Conservation (phyloP, 2,329 filamentous ascomycete genomes). For the Cercospora beticola region DNA sequence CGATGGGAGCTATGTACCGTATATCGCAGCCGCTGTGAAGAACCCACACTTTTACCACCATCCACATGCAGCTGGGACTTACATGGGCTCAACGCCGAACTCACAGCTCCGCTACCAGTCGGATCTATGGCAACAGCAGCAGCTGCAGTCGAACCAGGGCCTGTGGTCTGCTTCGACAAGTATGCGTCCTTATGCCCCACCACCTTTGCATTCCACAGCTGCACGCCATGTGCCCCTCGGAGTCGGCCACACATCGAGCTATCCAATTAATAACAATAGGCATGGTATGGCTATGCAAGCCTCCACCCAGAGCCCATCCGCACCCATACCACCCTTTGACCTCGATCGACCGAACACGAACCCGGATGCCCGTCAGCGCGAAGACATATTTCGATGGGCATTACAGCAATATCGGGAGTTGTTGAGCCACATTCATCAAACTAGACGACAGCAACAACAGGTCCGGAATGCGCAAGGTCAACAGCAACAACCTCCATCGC, state of each 20-base stretch:
- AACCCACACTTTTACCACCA: slow-evolving; percentile 50
- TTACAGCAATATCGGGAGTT: slow-evolving; percentile 51
- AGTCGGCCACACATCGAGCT: background rate
- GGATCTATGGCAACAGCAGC: slow-evolving; percentile 28
- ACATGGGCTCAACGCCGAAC: slow-evolving; percentile 22
- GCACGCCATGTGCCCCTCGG: background rate
- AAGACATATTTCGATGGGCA: slow-evolving; percentile 49
- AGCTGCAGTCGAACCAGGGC: slow-evolving; percentile 10
- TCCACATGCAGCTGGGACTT: slow-evolving; percentile 25
- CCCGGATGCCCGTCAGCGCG: slow-evolving; percentile 44
- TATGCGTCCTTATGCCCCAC: slow-evolving; percentile 16
- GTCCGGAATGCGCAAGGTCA: slow-evolving; percentile 41
- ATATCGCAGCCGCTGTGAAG: slow-evolving; percentile 58
- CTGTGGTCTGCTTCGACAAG: slow-evolving; percentile 17
- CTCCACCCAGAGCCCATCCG: background rate
- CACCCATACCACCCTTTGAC: background rate
- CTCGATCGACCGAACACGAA: slow-evolving; percentile 20
- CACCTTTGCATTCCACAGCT: slow-evolving; percentile 9
- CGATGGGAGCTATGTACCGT: slow-evolving; percentile 61
- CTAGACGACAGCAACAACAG: slow-evolving; percentile 43
- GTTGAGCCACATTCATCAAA: slow-evolving; percentile 50
- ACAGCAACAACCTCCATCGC: slow-evolving; percentile 43
- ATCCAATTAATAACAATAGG: background rate
- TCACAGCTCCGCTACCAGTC: slow-evolving; percentile 25
- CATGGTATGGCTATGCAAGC: slow-evolving; percentile 3